Evolutionary conservation across 768 basidiomycete genomes (phyloP).

Genomic region (Paxillus involutus): DNA sequence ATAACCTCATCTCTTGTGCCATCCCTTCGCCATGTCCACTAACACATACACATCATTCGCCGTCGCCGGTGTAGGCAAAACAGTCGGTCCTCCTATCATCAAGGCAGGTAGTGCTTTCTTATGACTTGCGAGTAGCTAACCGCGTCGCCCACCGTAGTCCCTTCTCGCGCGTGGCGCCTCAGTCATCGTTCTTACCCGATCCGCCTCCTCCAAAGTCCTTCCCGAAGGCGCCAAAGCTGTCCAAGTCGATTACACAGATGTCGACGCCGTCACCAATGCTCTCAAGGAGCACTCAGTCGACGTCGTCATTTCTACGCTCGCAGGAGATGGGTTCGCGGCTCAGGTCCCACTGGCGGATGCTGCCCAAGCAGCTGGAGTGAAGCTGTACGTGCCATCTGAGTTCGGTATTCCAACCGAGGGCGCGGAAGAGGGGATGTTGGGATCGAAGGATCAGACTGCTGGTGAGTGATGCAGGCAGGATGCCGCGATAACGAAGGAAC

Average conservation of each 20-base stretch:
- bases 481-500: too few species aligned
- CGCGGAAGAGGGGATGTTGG: slow-evolving; percentile 9
- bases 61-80: slow-evolving; percentile 19
- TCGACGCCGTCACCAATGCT: slow-evolving; percentile 10
- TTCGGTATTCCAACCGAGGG: slow-evolving; percentile 26
- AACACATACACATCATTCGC: slow-evolving; percentile 18
- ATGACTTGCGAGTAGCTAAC: neutral
- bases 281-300: slow-evolving; percentile 22
- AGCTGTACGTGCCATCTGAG: slow-evolving; percentile 29
- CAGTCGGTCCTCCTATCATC: slow-evolving; percentile 20
- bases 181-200: slow-evolving; percentile 5
- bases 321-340: slow-evolving; percentile 3
- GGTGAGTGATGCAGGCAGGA: neutral
- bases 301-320: slow-evolving; percentile 22
- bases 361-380: slow-evolving; percentile 25
- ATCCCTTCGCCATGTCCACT: neutral
- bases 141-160: neutral
- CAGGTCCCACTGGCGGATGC: slow-evolving; percentile 23
- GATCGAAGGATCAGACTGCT: slow-evolving; percentile 15
- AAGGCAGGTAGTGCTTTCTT: neutral
- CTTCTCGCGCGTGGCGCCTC: slow-evolving; percentile 5
- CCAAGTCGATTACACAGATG: slow-evolving; percentile 16
- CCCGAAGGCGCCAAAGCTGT: slow-evolving; percentile 13
- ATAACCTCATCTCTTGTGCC: too few species aligned
- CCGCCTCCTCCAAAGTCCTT: neutral